These are phyloP conservation scores for Venturia asperata DNA, from an alignment of 2,329 filamentous ascomycete genomes.

Conservation along the genomic window DNA sequence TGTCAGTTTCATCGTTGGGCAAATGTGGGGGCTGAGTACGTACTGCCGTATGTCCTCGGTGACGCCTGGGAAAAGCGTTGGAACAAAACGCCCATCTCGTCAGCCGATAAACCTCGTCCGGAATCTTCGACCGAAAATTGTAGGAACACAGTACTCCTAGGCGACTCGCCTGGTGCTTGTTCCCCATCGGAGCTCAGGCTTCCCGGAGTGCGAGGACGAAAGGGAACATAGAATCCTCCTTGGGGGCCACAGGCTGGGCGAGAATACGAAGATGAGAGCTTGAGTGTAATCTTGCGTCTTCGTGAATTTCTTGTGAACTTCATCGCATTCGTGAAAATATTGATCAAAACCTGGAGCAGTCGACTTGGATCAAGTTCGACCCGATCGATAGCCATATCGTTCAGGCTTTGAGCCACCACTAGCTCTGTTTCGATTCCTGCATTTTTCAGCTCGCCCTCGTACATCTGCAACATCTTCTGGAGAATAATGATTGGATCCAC, in stretches of 20 bases:
- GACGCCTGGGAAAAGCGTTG: slow-evolving; percentile 60
- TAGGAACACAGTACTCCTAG: slow-evolving; percentile 38
- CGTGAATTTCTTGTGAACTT: slow-evolving; percentile 11
- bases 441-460: slow-evolving; percentile 5
- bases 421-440: slow-evolving; percentile 14
- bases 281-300: slow-evolving; percentile 12
- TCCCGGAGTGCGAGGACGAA: neutral
- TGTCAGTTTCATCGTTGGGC: neutral
- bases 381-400: slow-evolving; percentile 4
- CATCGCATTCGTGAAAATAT: slow-evolving; percentile 16
- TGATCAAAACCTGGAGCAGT: slow-evolving; percentile 16
- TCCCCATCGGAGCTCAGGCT: neutral
- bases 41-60: slow-evolving; percentile 48
- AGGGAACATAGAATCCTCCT: neutral
- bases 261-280: neutral
- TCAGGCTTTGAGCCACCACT: slow-evolving; percentile 7
- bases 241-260: neutral
- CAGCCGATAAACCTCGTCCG: slow-evolving; percentile 54
- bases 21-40: slow-evolving; percentile 23
- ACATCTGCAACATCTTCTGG: slow-evolving; percentile 13
- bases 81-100: slow-evolving; percentile 53
- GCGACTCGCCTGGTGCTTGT: neutral
- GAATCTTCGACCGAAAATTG: slow-evolving; percentile 59
- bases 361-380: slow-evolving; percentile 9
- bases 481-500: slow-evolving; percentile 13